Percentiles rank a stretch among this genome's conserved stretches.
Evolutionary conservation across 345 rosid genomes (phyloP).

Genomic region (Atalantia buxifolia): DNA sequence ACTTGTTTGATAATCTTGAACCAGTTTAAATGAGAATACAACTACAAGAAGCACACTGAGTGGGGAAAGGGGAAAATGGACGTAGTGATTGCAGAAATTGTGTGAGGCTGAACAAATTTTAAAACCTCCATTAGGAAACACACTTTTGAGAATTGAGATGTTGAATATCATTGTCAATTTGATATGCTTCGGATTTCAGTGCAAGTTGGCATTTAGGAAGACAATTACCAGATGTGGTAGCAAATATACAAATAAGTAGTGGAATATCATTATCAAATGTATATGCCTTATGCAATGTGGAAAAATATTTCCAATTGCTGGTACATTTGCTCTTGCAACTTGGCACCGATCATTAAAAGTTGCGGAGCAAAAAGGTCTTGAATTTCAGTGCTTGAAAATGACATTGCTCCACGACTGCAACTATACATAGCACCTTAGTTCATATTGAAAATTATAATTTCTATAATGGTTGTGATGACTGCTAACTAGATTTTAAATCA

Average conservation of each 20-base stretch:
- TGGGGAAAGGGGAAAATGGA: too few species aligned
- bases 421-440: too few species aligned
- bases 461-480: too few species aligned
- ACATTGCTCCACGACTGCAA: neutral
- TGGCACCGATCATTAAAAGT: neutral
- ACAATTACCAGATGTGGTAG: neutral
- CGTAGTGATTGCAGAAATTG: neutral
- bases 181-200: too few species aligned
- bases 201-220: neutral
- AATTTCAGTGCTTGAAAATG: neutral
- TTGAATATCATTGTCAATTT: neutral
- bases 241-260: too few species aligned
- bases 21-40: too few species aligned
- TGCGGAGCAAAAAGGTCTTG: neutral
- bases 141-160: neutral
- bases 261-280: too few species aligned
- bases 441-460: neutral
- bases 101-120: neutral
- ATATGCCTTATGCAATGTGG: neutral
- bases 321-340: neutral
- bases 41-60: too few species aligned
- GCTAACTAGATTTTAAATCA: too few species aligned
- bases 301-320: neutral
- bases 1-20: too few species aligned
- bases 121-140: neutral